phyloP scores from a whole-genome alignment of 2,329 filamentous ascomycete species.

The Lasiodiplodia gonubiensis region DNA sequence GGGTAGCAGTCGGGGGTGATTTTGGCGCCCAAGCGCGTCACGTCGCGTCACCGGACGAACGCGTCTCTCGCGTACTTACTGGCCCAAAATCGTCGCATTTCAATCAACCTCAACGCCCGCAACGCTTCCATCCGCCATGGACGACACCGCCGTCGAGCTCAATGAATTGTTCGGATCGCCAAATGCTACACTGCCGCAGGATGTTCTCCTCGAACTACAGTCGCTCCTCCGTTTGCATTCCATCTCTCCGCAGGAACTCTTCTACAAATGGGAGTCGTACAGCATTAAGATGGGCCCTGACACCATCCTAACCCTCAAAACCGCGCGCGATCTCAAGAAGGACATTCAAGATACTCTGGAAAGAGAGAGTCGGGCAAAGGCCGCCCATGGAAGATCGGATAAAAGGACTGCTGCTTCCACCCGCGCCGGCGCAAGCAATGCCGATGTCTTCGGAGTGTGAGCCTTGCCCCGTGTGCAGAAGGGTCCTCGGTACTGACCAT shows the following conservation, averaged over 20 bases:
- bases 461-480: constrained; percentile 36
- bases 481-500: background rate
- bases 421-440: constrained; percentile 58
- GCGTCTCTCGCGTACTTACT: background rate
- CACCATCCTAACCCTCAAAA: constrained; percentile 71
- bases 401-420: constrained; percentile 69
- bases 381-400: constrained; percentile 62
- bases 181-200: constrained; percentile 67
- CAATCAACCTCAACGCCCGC: constrained; percentile 16
- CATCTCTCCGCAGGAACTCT: constrained; percentile 82
- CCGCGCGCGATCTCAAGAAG: constrained; percentile 79
- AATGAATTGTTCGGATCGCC: constrained; percentile 64
- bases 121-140: constrained; percentile 48
- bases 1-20: background rate
- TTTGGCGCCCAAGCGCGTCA: constrained; percentile 31
- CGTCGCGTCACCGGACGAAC: constrained; percentile 20
- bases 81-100: constrained; percentile 5
- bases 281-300: constrained; percentile 94
- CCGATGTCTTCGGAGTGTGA: constrained; percentile 79
- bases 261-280: constrained; percentile 99
- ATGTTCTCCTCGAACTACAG: constrained; percentile 80
- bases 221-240: constrained; percentile 86
- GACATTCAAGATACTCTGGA: constrained; percentile 85
- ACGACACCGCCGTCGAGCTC: constrained; percentile 58
- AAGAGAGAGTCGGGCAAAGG: constrained; percentile 71